A percentile compares a stretch with the other conserved stretches of the same genome.
Conservation (phyloP, 2,329 filamentous ascomycete species). For the Calonectria multiphialidica region DNA sequence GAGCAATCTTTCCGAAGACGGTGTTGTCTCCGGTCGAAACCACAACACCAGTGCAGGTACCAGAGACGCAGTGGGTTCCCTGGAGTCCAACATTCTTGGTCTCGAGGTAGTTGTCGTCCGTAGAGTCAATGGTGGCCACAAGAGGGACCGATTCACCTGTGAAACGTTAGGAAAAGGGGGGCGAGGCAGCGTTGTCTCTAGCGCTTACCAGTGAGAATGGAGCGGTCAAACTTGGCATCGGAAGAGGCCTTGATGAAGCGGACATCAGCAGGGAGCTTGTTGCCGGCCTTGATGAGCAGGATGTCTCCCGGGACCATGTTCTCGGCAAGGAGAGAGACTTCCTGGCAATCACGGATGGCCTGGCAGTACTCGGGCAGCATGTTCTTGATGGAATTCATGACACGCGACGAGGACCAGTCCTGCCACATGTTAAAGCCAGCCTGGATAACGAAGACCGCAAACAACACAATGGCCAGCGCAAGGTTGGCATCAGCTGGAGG, state of each 20-base stretch:
- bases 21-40: conserved; percentile 80
- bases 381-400: conserved; percentile 84
- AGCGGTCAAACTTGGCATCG: conserved; percentile 79
- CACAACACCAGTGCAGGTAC: conserved; percentile 74
- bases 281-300: conserved; percentile 75
- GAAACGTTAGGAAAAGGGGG: background rate
- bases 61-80: conserved; percentile 82
- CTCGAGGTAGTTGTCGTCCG: conserved; percentile 81
- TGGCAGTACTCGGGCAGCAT: conserved; percentile 83
- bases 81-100: conserved; percentile 82
- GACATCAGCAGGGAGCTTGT: conserved; percentile 81
- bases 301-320: conserved; percentile 81
- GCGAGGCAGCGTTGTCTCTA: background rate
- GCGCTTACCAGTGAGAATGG: conserved; percentile 67
- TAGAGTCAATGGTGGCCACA: conserved; percentile 72
- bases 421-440: conserved; percentile 78
- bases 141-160: conserved; percentile 75
- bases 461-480: conserved; percentile 79
- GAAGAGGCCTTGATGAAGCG: conserved; percentile 76
- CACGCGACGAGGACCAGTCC: conserved; percentile 81
- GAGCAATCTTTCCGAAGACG: conserved; percentile 82
- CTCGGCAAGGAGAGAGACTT: conserved; percentile 61
- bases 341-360: conserved; percentile 70
- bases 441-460: conserved; percentile 77
- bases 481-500: conserved; percentile 78